Evolutionary conservation across 148 eudicot genomes (phyloP), one percentile per base, ranked within the genome.

Genomic region (Polygonum maritimum): DNA sequence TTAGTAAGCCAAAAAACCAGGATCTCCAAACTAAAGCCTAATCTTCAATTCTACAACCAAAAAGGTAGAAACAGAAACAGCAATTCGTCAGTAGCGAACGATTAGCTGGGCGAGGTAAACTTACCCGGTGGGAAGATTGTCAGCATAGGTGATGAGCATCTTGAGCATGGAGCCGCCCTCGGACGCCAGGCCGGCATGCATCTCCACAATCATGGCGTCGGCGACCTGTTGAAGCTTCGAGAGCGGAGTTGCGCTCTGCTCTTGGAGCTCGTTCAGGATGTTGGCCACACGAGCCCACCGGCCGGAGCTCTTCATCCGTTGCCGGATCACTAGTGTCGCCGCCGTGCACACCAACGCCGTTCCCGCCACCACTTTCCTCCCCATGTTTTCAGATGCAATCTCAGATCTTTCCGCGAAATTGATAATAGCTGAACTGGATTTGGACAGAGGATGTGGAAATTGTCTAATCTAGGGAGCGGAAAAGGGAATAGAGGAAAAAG

Each of bases 121-220:
- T 38, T 83, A 89, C 97, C 97, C 96, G 33, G 93, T 84, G 47
- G 97, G 97, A 10, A 92, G 93, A 70, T 86, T 90, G 52, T 92
- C 91, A 41, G 90, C 96, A 44, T 77, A 92, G 85, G 86, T 90
- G 49, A 92, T 83, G 48, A 92, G 85, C 97, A 92, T 92, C 89
- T 92, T 92, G 33, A 92, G 90, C 83, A 87, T 85, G 41, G 90
- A 87, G 0, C 91, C 96, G 52, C 93, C 93, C 33, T 92, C 97
- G 4, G 91, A 87, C 6, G 93, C 97, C n/a, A 92, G 86, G 1
- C 97, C 97, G 41, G 96, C 96, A 77, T 92, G 93, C 97, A 92
- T 92, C 90, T 92, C 97, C 44, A 85, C 93, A 15, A 84, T 72
- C 97, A 92, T 92, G 19, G 91, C 90, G 58, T 92, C 96, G 1